Base-by-base conservation (phyloP, 805 yeast species). In the Zygoascus bituminiphila region DNA sequence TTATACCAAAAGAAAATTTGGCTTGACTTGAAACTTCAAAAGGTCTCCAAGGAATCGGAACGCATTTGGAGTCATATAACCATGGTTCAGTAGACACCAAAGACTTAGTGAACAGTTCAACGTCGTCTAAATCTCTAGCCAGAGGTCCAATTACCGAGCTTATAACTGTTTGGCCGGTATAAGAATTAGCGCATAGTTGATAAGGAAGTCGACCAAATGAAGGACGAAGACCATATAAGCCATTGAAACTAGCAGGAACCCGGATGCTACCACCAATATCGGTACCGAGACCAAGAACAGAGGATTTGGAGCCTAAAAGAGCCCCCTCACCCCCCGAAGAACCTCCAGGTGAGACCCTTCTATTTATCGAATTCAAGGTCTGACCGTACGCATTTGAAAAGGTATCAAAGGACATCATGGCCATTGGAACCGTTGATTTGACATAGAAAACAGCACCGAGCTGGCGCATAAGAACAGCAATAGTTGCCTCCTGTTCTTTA, bases 241-340 rank as follows among this genome's bases (percentile, higher is more conserved):
- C 69, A 40, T 67, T 66, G 54, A 64, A 68, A 5, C 72, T 60
- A 12, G 77, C 70, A 0, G 82, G 82, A 46, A 70, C 66, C 45
- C 81, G 64, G 36, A 77, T 65, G 25, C 71, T 63, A 17, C 81
- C 82, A 39, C 81, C 81, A 47, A 76, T 72, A 54, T 77, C 82
- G n/a, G 74, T 65, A 3, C 79, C 79, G 47, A 59, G 45, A 70
- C 79, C 88, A 42, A 82, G 45, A 64, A 71, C 67, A 6, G 76
- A 66, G 2, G 77, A 78, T 51, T 64, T 62, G 45, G 72, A 48
- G 0, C 69, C 69, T 2, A 73, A 54, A 29, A 77, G 58, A 6
- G 78, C 75, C 12, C 74, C 77, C 46, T 76, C 81, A 42, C 82
- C 81, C 4, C 80, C 80, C 6, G 78, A 71, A 5, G 78, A 73